These are phyloP conservation scores for Yamadazyma dushanensis DNA, from an alignment of 1,139 yeast species.

Conservation along the genomic window DNA sequence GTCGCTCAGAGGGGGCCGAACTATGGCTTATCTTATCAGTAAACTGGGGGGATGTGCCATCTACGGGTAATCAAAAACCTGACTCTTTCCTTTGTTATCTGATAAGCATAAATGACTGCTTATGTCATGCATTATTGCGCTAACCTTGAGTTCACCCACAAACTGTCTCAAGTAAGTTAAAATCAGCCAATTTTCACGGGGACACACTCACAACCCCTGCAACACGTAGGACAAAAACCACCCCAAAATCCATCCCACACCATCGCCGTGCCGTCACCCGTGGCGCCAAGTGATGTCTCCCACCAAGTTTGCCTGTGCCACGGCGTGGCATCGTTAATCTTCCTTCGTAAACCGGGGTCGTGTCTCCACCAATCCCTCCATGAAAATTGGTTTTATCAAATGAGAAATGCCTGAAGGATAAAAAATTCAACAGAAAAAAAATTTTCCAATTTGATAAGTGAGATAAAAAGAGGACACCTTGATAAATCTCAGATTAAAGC, in stretches of 20 bases:
- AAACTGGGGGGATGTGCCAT: neutral
- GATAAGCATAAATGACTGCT: neutral
- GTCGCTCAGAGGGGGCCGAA: neutral
- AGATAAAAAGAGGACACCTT: conserved; percentile 4
- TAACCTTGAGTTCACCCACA: neutral
- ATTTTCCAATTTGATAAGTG: conserved; percentile 12
- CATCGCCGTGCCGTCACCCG: no score
- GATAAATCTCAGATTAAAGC: neutral
- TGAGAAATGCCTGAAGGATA: conserved; percentile 10
- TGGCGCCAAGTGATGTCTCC: no score
- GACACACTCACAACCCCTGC: no score
- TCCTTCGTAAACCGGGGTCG: no score
- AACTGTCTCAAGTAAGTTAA: neutral
- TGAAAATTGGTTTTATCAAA: conserved; percentile 10
- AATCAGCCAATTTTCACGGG: neutral
- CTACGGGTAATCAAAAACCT: no score
- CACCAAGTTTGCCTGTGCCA: no score
- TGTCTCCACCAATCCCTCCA: neutral
- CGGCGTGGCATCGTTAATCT: no score
- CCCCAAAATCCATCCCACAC: no score
- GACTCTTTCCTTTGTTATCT: no score
- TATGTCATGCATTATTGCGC: neutral
- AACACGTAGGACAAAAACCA: no score
- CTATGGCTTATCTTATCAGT: conserved; percentile 3
- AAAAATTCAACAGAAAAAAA: conserved; percentile 6